Base-by-base conservation (phyloP, 176 grass and related monocot genomes). In the Eleusine indica region DNA sequence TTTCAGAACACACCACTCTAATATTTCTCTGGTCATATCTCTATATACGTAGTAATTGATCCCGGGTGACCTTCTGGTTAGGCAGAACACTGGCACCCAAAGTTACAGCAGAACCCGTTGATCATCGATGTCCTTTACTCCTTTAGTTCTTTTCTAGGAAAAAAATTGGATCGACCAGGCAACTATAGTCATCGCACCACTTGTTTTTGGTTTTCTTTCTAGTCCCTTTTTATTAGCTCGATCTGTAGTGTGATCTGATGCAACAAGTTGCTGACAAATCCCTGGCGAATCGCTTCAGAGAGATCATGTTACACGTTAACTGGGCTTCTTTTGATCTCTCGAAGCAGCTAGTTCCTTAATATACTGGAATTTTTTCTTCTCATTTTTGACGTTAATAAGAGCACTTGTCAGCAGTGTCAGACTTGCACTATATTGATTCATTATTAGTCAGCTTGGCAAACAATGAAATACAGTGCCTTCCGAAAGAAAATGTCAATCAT, bases 241-340 rank as follows among this genome's bases (percentile, higher is more conserved):
- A 43, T 35, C 69, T 71, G 38, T 28, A 73, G 57, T 65, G 81
- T 83, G 70, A 83, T 83, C 81, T 21, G 57, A 83, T 74, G 54
- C 56, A 74, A 40, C 53, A 82, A 57, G 53, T 68, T 47, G 67
- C 80, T 73, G 51, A 52, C 47, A 49, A 39, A 66, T 40, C 70
- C 64, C 57, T 32, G 19, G 12, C 70, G 44, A 83, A 66, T 83
- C 6, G 18, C 42, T 65, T 73, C 41, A 74, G 58, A 39, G 57
- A 63, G 56, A 73, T 49, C 69, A 49, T 16, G 56, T 9, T 69
- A 62, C 41, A 73, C 54, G 6, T 8, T 62, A 62, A 28, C 10
- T 62, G 4, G 19, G 9, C 18, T 75, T 38, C 15, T 38, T 37
- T 54, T 39, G 4, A 35, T 35, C 11, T 9, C n/a, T 0, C 12